Percentiles rank a stretch among this genome's conserved stretches.
phyloP scores from a whole-genome alignment of 257 asterid species.

The Jaltomata sinuosa region DNA sequence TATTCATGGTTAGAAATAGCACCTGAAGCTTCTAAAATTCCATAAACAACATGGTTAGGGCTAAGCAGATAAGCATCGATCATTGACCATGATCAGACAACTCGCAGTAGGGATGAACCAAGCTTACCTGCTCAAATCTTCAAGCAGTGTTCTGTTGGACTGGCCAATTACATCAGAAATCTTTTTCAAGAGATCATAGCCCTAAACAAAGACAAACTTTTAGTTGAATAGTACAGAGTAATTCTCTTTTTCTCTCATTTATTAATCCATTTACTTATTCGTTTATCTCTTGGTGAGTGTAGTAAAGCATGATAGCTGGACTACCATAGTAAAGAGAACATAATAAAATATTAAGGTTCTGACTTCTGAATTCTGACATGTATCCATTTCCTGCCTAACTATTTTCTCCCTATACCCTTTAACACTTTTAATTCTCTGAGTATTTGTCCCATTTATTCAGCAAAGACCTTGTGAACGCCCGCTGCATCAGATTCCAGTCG shows the following conservation, averaged over 20 bases:
- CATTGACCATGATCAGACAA: background rate
- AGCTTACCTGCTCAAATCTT: constrained; percentile 73
- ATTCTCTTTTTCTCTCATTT: background rate
- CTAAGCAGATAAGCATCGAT: background rate
- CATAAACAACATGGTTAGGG: background rate
- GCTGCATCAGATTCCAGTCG: background rate
- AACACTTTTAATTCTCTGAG: background rate
- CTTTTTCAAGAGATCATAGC: constrained; percentile 83
- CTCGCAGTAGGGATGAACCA: background rate
- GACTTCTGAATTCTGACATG: background rate
- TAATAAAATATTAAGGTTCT: background rate
- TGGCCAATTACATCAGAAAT: constrained; percentile 63
- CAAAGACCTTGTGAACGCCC: background rate
- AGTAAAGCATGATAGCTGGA: background rate
- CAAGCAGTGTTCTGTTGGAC: constrained; percentile 53
- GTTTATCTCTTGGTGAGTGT: background rate
- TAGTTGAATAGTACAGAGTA: background rate
- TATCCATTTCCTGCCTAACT: background rate
- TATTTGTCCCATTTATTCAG: background rate
- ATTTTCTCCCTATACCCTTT: background rate
- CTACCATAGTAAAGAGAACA: background rate
- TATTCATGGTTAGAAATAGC: background rate
- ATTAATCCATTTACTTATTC: background rate
- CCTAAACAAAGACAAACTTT: constrained; percentile 30
- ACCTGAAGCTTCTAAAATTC: background rate